phyloP scores from a whole-genome alignment of 2,329 filamentous ascomycete species.

The Trichoderma koningiopsis region DNA sequence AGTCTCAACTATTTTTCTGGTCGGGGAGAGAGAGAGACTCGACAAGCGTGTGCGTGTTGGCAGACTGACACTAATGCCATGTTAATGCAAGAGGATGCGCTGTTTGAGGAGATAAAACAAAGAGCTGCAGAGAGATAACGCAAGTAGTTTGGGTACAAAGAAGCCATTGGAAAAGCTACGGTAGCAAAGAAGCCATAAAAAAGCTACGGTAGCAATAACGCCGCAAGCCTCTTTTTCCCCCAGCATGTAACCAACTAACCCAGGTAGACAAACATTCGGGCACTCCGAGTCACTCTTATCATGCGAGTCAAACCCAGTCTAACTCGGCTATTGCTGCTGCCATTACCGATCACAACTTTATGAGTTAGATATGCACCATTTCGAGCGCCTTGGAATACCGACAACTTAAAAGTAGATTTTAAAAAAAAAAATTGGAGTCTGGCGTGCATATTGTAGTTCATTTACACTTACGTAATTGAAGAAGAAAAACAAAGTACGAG shows the following conservation, averaged over 20 bases:
- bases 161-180: not conserved
- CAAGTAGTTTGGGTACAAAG: no score
- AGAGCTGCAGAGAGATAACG: not conserved
- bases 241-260: not conserved
- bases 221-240: not conserved
- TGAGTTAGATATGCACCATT: not conserved
- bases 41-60: not conserved
- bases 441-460: no score
- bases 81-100: not conserved
- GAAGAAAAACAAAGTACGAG: not conserved
- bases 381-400: not conserved
- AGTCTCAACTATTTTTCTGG: not conserved
- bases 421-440: not conserved
- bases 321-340: not conserved
- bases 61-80: not conserved
- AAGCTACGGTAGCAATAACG: not conserved
- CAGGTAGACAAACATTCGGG: not conserved
- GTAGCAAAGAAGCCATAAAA: not conserved
- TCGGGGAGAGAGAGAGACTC: not conserved
- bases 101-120: not conserved
- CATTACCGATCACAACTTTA: not conserved
- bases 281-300: not conserved
- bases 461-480: not conserved
- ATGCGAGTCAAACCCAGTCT: not conserved
- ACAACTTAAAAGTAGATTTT: not conserved